Percentiles rank a stretch among this genome's conserved stretches.
phyloP scores from a whole-genome alignment of 1,139 yeast genomes.

The Arxiozyma telluris region DNA sequence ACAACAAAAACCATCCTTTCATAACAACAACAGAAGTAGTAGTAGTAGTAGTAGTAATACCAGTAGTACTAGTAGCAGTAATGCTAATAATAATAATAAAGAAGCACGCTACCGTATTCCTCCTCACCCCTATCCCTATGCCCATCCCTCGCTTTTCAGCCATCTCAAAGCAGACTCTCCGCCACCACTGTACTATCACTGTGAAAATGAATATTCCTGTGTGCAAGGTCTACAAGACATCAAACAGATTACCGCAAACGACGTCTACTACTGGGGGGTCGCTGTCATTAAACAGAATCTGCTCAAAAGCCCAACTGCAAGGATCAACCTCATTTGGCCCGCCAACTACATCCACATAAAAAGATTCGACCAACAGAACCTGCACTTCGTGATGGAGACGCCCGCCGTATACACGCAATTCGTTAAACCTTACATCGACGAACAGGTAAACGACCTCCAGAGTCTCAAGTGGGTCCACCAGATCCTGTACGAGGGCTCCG shows the following conservation, averaged over 20 bases:
- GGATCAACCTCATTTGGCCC: slow-evolving; percentile 74
- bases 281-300: slow-evolving; percentile 44
- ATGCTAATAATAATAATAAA: too few relatives aligned
- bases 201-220: slow-evolving; percentile 27
- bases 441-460: slow-evolving; percentile 55
- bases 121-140: background rate
- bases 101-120: background rate
- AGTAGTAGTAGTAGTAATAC: too few relatives aligned
- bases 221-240: slow-evolving; percentile 34
- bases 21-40: too few relatives aligned
- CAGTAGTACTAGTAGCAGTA: too few relatives aligned
- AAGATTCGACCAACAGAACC: slow-evolving; percentile 53
- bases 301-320: slow-evolving; percentile 49
- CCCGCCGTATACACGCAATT: slow-evolving; percentile 57
- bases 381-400: slow-evolving; percentile 65
- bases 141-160: background rate
- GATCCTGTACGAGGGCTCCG: slow-evolving; percentile 44
- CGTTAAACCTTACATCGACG: slow-evolving; percentile 68
- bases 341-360: slow-evolving; percentile 80
- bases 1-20: slow-evolving; percentile 2
- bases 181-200: slow-evolving; percentile 22
- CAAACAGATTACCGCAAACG: slow-evolving; percentile 54
- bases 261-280: slow-evolving; percentile 76
- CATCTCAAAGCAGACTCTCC: background rate
- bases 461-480: slow-evolving; percentile 87